Evolutionary conservation across 306 rosid species (phyloP), one percentile per base, ranked within the genome.

Genomic region (Quercus berberidifolia): DNA sequence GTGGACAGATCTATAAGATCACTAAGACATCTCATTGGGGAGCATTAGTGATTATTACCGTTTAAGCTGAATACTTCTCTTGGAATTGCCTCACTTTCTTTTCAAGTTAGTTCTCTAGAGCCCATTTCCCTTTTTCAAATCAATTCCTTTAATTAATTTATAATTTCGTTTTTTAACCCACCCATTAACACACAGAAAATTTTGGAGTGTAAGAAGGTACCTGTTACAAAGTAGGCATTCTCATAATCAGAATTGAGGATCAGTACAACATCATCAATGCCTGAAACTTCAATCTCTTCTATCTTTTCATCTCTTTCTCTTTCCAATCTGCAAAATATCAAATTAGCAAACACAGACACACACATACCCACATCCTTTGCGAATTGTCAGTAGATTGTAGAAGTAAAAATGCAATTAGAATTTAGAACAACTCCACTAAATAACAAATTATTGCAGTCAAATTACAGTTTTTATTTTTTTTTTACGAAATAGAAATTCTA

Each of bases 21-120:
- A 19, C 75, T 7, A 94, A 74, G 81, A 92, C 88, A 81, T 94
- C 98, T 70, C 3, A 38, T 38, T 38, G 46, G 46, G 41, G 11
- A 38, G 3, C 11, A 38, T 38, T 7, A 38, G 3, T 38, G 46
- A 8, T 38, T 38, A 38, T 7, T 0, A 38, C 11, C 11, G 8
- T 8, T 7, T 38, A 38, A 38, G 46, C 46, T 38, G 46, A 7
- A 38, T 38, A 7, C 46, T 0, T 0, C 46, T 38, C 46, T 38
- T 38, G 46, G 46, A 38, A 38, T 38, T 38, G 46, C 46, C 46
- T 38, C 46, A 2, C 46, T 8, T 8, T 8, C 46, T 38, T 38
- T 38, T 38, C 46, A 38, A 38, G 46, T 38, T 38, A 38, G 10
- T 38, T 38, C 46, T 38, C 46, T 38, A 38, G 11, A 0, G 46